Evolutionary conservation across 2,329 filamentous ascomycete species (phyloP), one percentile per base, ranked within the genome.

Genomic region (Aspergillus sp.): DNA sequence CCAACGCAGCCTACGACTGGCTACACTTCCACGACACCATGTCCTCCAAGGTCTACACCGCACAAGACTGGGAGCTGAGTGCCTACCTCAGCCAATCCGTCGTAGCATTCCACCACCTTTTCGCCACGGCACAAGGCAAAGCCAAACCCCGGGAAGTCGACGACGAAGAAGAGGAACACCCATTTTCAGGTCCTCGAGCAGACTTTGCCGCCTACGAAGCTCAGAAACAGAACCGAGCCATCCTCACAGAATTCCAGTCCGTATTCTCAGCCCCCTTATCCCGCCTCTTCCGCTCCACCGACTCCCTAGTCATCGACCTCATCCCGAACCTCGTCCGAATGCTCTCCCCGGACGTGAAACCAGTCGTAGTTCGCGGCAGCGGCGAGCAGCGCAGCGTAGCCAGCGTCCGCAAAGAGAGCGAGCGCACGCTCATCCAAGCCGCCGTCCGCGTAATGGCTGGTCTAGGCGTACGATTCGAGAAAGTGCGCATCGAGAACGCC

Each of bases 21-120:
- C 85, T 99, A 58, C 83, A 96, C 74, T 98, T 99, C 76, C 91
- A 97, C 75, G 95, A 98, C 70, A 81, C 82, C 0, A 88, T 96
- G 64, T 92, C 91, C 23, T 88, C 88, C 0, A 87, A 88, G 41
- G 84, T 98, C 1, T 96, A 88, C 72, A 81, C 86, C n/a, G 88
- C 86, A 61, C 94, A 97, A 73, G 93, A 96, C 58, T 99, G 95
- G 90, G 95, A 99, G 75, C 81, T 99, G 15, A 86, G 85, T 0
- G 88, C 91, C 0, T 99, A 99, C 73, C 84, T 98, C 52, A 91
- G 88, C 69, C 90, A 95, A 66, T 89, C 94, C 0, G 85, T 95
- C 15, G 84, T 98, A 1, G 95, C 91, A 3, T 97, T 96, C 71
- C 96, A 99, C 73, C 83, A 91, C 71, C 84, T 99, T 11, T 99